phyloP scores from a whole-genome alignment of 2,329 filamentous ascomycete species.

The Penicillium sp. region DNA sequence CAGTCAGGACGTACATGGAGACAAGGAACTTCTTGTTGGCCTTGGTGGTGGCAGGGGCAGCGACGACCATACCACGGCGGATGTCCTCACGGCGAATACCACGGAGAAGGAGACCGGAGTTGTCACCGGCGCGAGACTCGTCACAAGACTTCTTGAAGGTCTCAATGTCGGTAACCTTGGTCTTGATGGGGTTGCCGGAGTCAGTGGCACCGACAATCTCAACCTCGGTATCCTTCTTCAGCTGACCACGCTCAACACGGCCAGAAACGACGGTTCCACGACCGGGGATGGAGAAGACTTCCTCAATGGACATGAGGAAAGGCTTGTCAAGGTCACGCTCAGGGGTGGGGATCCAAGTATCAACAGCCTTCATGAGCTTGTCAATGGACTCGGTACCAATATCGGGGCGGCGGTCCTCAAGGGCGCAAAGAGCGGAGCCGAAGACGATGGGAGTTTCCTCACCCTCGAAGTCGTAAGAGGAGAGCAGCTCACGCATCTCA shows the following conservation, averaged over 20 bases:
- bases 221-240: slow-evolving; percentile 93
- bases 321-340: slow-evolving; percentile 94
- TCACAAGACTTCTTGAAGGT: slow-evolving; percentile 99
- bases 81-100: slow-evolving; percentile 96
- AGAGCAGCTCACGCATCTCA: slow-evolving; percentile 98
- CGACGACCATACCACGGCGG: slow-evolving; percentile 90
- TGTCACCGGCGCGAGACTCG: slow-evolving; percentile 93
- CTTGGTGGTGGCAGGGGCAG: slow-evolving; percentile 79
- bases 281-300: slow-evolving; percentile 85
- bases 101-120: slow-evolving; percentile 94
- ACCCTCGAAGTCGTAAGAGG: slow-evolving; percentile 92
- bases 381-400: slow-evolving; percentile 88
- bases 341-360: slow-evolving; percentile 95
- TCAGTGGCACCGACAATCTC: slow-evolving; percentile 88
- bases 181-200: slow-evolving; percentile 73
- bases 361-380: slow-evolving; percentile 84
- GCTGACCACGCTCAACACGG: slow-evolving; percentile 90
- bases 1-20: slow-evolving; percentile 94
- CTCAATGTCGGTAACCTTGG: slow-evolving; percentile 99
- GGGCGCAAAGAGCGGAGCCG: slow-evolving; percentile 91
- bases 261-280: slow-evolving; percentile 97
- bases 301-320: slow-evolving; percentile 98
- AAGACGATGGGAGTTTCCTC: slow-evolving; percentile 97
- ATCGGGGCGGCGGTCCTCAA: slow-evolving; percentile 83
- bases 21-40: slow-evolving; percentile 89